These are phyloP conservation scores for Aspergillus hiratsukae DNA, from an alignment of 2,329 filamentous ascomycete species.

Conservation along the genomic window DNA sequence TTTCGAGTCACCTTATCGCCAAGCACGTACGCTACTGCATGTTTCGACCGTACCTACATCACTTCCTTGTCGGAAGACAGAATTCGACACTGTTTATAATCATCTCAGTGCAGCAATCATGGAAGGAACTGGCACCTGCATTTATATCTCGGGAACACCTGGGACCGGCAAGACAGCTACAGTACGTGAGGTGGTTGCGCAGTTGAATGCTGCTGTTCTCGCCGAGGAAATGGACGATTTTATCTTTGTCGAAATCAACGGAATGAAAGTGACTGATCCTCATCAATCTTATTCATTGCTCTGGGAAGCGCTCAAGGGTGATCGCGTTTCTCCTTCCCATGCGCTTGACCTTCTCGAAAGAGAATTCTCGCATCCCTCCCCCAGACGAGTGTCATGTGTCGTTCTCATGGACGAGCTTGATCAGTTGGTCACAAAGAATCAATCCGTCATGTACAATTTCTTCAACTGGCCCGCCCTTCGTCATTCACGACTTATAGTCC, in stretches of 20 bases:
- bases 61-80: constrained; percentile 84
- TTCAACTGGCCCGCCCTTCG: constrained; percentile 97
- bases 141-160: constrained; percentile 98
- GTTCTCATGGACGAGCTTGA: constrained; percentile 98
- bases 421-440: constrained; percentile 94
- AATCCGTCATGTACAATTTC: constrained; percentile 99
- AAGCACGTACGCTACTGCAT: constrained; percentile 82
- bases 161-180: constrained; percentile 98
- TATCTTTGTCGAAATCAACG: constrained; percentile 98
- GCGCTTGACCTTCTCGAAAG: constrained; percentile 85
- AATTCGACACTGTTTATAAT: constrained; percentile 88
- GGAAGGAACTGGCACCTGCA: constrained; percentile 89
- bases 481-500: constrained; percentile 88
- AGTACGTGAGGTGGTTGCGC: constrained; percentile 86
- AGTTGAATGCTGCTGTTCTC: constrained; percentile 79
- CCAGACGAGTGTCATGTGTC: constrained; percentile 87
- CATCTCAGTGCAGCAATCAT: constrained; percentile 92
- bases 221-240: constrained; percentile 95
- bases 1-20: constrained; percentile 78
- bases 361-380: constrained; percentile 88
- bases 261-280: constrained; percentile 98
- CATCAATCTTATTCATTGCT: constrained; percentile 93
- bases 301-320: constrained; percentile 93
- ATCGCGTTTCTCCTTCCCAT: constrained; percentile 86
- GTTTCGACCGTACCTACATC: constrained; percentile 88